A percentile compares a stretch with the other conserved stretches of the same genome.
These are phyloP conservation scores for Trichoderma atroviride DNA, from an alignment of 2,329 filamentous ascomycete species.

Conservation along the genomic window DNA sequence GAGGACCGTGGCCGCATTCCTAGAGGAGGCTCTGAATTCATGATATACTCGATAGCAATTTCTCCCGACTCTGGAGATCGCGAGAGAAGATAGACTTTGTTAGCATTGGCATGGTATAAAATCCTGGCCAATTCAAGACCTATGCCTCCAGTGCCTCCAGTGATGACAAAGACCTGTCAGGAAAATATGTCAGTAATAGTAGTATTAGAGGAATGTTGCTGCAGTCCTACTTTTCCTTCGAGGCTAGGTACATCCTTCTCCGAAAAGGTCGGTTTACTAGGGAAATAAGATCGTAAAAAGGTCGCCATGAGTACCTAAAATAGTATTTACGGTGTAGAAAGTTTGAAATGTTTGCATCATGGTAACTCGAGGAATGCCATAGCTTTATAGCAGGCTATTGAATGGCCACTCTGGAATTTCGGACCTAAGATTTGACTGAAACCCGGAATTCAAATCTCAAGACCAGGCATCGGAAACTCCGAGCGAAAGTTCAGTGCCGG, in stretches of 20 bases:
- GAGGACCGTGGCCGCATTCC: not conserved
- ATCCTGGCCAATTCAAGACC: not conserved
- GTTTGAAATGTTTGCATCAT: too few species aligned
- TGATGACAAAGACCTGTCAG: not conserved
- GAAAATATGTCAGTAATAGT: not conserved
- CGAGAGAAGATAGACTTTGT: not conserved
- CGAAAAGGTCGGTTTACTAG: not conserved
- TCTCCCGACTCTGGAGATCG: not conserved
- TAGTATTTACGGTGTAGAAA: too few species aligned
- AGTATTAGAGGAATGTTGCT: not conserved
- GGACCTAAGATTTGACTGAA: not conserved
- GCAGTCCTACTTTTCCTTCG: not conserved
- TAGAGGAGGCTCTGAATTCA: not conserved
- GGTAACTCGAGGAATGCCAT: too few species aligned
- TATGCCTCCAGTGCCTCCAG: constrained; percentile 1
- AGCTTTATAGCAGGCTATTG: too few species aligned
- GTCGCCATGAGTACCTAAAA: not conserved
- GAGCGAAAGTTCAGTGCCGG: not conserved
- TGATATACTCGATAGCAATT: not conserved
- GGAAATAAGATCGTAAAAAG: not conserved
- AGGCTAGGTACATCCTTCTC: not conserved
- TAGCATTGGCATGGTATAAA: constrained; percentile 4
- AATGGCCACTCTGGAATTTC: too few species aligned
- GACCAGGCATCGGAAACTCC: not conserved
- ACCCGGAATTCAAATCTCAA: not conserved